Evolutionary conservation across 192 early-diverging fungal genomes (phyloP).

Genomic region (Coemansia sp.): DNA sequence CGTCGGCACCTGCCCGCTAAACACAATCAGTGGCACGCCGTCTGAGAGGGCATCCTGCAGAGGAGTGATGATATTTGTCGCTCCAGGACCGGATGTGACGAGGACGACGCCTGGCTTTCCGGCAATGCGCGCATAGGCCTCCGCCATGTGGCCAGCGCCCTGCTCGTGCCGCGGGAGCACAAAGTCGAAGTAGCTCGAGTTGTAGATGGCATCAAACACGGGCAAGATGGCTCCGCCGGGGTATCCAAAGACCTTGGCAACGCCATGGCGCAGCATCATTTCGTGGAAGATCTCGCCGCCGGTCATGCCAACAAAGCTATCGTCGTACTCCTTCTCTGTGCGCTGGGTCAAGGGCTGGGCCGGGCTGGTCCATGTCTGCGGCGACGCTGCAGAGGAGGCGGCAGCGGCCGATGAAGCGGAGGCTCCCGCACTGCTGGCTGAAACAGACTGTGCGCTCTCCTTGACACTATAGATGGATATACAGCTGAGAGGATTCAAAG

Average conservation of each 20-base stretch:
- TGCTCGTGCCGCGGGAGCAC: slow-evolving; percentile 96
- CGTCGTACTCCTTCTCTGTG: slow-evolving; percentile 60
- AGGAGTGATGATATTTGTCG: slow-evolving; percentile 96
- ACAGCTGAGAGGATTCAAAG: neutral
- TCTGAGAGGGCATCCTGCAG: slow-evolving; percentile 97
- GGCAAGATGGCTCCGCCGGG: slow-evolving; percentile 98
- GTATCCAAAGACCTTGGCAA: slow-evolving; percentile 96
- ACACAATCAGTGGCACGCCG: slow-evolving; percentile 94
- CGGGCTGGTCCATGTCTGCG: slow-evolving; percentile 10
- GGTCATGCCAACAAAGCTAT: slow-evolving; percentile 90
- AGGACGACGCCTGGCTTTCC: slow-evolving; percentile 62
- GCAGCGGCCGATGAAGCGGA: slow-evolving; percentile 10
- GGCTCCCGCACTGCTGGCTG: slow-evolving; percentile 2
- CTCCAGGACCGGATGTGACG: slow-evolving; percentile 95
- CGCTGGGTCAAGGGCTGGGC: slow-evolving; percentile 18
- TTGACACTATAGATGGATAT: slow-evolving; percentile 24
- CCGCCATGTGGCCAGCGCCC: slow-evolving; percentile 98
- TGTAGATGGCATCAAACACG: slow-evolving; percentile 97
- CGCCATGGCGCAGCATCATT: slow-evolving; percentile 94
- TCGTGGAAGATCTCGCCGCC: slow-evolving; percentile 99
- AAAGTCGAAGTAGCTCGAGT: slow-evolving; percentile 94
- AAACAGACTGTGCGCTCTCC: slow-evolving; percentile 34
- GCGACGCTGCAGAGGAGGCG: neutral
- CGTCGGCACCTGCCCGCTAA: slow-evolving; percentile 91
- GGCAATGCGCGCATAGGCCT: slow-evolving; percentile 94